These are phyloP conservation scores for Prunus fruticosa DNA, from an alignment of 306 rosid species.

Conservation along the genomic window DNA sequence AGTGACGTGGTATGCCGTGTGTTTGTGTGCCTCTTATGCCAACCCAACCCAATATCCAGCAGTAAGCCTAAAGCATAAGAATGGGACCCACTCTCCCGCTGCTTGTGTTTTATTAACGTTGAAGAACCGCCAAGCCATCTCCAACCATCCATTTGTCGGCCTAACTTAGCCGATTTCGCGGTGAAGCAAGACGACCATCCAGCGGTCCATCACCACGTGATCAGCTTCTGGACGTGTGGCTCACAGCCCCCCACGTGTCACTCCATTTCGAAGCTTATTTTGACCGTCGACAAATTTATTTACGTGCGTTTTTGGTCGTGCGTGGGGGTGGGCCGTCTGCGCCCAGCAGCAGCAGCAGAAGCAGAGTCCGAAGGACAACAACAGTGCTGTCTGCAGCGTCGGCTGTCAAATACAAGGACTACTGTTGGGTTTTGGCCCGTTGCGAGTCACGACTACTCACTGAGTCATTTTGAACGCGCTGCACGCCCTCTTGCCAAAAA, in stretches of 20 bases:
- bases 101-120: not conserved
- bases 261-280: too few relatives aligned
- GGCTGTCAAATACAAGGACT: not conserved
- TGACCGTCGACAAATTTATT: not conserved
- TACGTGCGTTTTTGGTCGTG: not conserved
- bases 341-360: not conserved
- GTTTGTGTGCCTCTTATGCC: too few relatives aligned
- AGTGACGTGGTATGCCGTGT: too few relatives aligned
- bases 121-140: constrained; percentile 3
- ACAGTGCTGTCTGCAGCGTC: not conserved
- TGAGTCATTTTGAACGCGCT: not conserved
- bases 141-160: constrained; percentile 1
- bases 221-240: not conserved
- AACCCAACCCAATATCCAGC: too few relatives aligned
- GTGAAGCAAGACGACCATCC: not conserved
- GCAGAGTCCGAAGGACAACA: not conserved
- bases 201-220: not conserved
- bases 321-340: too few relatives aligned
- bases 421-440: not conserved
- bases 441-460: not conserved
- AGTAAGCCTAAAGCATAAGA: not conserved
- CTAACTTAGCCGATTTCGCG: not conserved
- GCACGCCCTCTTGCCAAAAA: not conserved
- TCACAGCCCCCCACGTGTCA: constrained; percentile 34
- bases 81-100: constrained; percentile 1